These are phyloP conservation scores for Berberis vulgaris DNA, from an alignment of 164 flowering plant genomes.

Conservation along the genomic window DNA sequence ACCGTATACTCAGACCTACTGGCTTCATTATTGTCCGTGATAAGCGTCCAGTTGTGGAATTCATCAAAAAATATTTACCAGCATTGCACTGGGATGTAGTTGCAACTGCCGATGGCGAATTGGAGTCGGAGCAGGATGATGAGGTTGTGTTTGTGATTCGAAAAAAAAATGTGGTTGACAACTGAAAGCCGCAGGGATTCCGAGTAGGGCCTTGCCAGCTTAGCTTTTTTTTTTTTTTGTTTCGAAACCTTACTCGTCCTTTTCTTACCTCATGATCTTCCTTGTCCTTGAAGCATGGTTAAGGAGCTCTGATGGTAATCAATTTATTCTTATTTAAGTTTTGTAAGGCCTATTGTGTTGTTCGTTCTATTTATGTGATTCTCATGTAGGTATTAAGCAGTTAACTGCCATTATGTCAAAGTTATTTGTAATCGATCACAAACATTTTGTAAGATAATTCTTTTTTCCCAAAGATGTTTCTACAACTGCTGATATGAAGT, in stretches of 20 bases:
- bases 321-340: neutral
- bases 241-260: neutral
- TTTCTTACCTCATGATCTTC: neutral
- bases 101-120: slow-evolving; percentile 26
- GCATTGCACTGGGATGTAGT: slow-evolving; percentile 79
- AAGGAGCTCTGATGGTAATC: slow-evolving; percentile 6
- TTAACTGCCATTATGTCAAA: slow-evolving; percentile 2
- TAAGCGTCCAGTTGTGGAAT: slow-evolving; percentile 45
- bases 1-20: slow-evolving; percentile 78
- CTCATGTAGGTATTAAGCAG: slow-evolving; percentile 1
- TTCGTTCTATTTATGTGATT: slow-evolving; percentile 4
- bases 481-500: too few species aligned
- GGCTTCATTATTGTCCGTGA: slow-evolving; percentile 70
- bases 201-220: neutral
- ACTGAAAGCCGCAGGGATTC: slow-evolving; percentile 16
- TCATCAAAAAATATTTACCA: slow-evolving; percentile 46
- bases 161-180: slow-evolving; percentile 65
- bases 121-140: slow-evolving; percentile 42
- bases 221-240: neutral
- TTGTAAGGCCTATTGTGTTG: neutral
- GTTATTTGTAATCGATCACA: neutral
- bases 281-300: neutral
- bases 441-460: too few species aligned
- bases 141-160: slow-evolving; percentile 47
- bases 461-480: too few species aligned